A percentile compares a stretch with the other conserved stretches of the same genome.
phyloP scores from a whole-genome alignment of 2,329 filamentous ascomycete species.

The Ilyonectria robusta region DNA sequence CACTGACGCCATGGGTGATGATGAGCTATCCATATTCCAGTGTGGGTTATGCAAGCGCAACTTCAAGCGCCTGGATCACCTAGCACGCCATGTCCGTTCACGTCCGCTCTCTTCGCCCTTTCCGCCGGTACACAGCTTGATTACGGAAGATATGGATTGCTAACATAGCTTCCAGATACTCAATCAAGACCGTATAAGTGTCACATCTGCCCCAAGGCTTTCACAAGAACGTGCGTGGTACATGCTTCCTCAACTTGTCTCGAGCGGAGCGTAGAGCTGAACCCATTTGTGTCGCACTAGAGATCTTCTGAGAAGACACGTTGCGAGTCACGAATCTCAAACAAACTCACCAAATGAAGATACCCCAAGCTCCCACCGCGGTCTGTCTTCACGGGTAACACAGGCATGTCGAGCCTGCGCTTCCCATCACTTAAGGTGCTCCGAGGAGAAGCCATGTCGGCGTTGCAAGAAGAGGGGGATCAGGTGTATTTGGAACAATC shows the following conservation, averaged over 20 bases:
- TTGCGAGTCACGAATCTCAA: constrained; percentile 39
- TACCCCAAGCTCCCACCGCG: neutral
- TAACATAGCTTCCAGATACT: constrained; percentile 44
- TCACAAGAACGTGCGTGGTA: constrained; percentile 47
- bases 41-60: constrained; percentile 47
- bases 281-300: constrained; percentile 27
- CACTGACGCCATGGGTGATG: neutral
- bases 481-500: constrained; percentile 45
- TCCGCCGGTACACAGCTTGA: neutral
- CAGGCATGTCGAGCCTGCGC: constrained; percentile 49
- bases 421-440: constrained; percentile 49
- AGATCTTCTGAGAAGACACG: constrained; percentile 47
- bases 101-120: constrained; percentile 41
- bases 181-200: constrained; percentile 51
- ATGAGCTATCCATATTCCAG: constrained; percentile 40
- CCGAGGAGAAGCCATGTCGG: constrained; percentile 50
- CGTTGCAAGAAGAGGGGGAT: constrained; percentile 47
- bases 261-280: neutral
- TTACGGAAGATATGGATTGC: neutral
- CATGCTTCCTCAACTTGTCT: neutral
- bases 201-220: constrained; percentile 48
- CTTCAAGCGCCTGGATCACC: constrained; percentile 51
- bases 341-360: neutral
- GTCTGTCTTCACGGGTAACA: constrained; percentile 30
- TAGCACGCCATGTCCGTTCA: constrained; percentile 52